phyloP scores from a whole-genome alignment of 345 rosid species.

The Sisymbrium irio region DNA sequence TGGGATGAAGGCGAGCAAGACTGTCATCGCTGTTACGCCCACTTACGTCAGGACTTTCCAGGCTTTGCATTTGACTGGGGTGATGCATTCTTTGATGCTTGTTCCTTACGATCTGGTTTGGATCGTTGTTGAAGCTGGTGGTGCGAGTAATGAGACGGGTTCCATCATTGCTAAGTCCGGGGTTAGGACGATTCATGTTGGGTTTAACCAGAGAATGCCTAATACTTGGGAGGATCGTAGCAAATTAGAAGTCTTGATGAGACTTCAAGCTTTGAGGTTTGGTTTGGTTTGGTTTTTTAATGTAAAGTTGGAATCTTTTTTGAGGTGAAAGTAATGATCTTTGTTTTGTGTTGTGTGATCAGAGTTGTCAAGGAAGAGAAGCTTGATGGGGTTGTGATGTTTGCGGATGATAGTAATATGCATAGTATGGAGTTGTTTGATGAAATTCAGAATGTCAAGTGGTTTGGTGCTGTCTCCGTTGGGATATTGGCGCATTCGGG shows the following conservation, averaged over 20 bases:
- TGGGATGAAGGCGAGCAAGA: constrained; percentile 65
- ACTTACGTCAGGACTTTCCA: constrained; percentile 95
- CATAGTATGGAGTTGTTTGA: constrained; percentile 95
- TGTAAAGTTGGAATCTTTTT: too few relatives aligned
- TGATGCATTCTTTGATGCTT: constrained; percentile 90
- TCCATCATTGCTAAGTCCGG: constrained; percentile 63
- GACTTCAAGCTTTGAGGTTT: constrained; percentile 75
- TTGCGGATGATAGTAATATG: constrained; percentile 97
- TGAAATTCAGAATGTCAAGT: constrained; percentile 85
- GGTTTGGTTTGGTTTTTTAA: background rate
- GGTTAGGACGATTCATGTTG: constrained; percentile 59
- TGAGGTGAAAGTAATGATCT: background rate
- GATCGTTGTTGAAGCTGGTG: constrained; percentile 97
- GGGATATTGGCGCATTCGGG: constrained; percentile 75
- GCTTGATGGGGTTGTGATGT: constrained; percentile 91
- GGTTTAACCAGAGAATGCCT: constrained; percentile 66
- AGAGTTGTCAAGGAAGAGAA: constrained; percentile 80
- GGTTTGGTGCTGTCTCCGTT: constrained; percentile 86
- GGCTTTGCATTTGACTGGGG: constrained; percentile 83
- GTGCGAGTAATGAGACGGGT: constrained; percentile 72
- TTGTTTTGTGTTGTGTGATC: constrained; percentile 21
- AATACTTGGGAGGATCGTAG: constrained; percentile 74
- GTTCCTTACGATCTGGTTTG: constrained; percentile 84
- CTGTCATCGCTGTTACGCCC: constrained; percentile 75
- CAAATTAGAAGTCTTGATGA: constrained; percentile 73